A percentile compares a stretch with the other conserved stretches of the same genome.
Evolutionary conservation across 352 stramenopile genomes (phyloP).

Genomic region (Thraustochytrium striatum): DNA sequence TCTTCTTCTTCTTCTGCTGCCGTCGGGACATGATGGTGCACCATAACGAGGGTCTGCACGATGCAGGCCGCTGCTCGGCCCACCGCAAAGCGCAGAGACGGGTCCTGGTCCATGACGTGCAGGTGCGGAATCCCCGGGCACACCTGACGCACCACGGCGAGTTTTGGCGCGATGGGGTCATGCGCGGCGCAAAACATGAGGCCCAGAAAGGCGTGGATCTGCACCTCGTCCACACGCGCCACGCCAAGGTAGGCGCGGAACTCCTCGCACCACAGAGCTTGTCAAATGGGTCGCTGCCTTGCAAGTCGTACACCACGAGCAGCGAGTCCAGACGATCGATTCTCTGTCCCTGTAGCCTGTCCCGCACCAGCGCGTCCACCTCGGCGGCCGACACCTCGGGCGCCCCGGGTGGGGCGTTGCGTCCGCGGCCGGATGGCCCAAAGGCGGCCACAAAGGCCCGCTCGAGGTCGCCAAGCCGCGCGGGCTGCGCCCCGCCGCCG

Average conservation of each 20-base stretch:
- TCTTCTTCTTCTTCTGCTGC: too few species aligned
- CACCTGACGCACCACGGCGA: background rate
- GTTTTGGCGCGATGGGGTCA: background rate
- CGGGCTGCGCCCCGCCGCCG: background rate
- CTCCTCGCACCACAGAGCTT: constrained; percentile 4
- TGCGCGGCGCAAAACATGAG: background rate
- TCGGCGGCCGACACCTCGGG: background rate
- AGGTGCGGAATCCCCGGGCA: background rate
- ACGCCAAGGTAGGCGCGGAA: background rate
- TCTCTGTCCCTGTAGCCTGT: background rate
- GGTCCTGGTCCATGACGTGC: background rate
- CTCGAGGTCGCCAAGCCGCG: background rate
- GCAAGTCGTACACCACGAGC: constrained; percentile 8
- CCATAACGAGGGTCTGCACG: background rate
- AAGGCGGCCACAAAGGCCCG: background rate
- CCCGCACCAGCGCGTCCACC: background rate
- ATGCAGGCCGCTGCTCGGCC: background rate
- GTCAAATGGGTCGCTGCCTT: constrained; percentile 1
- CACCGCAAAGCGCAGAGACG: background rate
- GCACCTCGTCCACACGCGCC: background rate
- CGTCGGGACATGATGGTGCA: background rate
- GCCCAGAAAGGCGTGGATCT: background rate
- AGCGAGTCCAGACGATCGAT: background rate
- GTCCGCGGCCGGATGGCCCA: background rate
- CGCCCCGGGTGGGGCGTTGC: background rate